A percentile compares a stretch with the other conserved stretches of the same genome.
phyloP scores from a whole-genome alignment of 768 basidiomycete species.

The Tulasnella sp. region DNA sequence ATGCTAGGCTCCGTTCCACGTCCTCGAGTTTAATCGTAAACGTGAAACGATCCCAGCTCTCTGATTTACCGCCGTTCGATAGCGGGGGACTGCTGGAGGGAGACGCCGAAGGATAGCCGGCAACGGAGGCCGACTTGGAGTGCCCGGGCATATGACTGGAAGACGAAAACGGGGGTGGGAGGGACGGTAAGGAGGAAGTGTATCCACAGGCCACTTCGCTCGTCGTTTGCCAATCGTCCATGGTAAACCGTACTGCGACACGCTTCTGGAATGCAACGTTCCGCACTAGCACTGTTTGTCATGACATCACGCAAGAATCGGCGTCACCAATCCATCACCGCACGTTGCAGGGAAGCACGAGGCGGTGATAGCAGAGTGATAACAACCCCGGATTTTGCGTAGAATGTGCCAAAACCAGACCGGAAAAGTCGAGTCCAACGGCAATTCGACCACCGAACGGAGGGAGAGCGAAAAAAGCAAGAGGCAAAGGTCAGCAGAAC shows the following conservation, averaged over 20 bases:
- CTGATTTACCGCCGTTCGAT: neutral
- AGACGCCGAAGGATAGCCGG: neutral
- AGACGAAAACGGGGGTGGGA: slow-evolving; percentile 20
- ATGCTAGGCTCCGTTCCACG: slow-evolving; percentile 48
- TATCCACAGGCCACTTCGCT: slow-evolving; percentile 79
- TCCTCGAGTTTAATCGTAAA: slow-evolving; percentile 67
- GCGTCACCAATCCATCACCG: no score
- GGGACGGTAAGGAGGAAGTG: slow-evolving; percentile 30
- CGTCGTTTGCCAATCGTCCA: slow-evolving; percentile 93
- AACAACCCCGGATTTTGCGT: no score
- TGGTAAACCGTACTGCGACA: slow-evolving; percentile 81
- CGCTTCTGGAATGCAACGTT: slow-evolving; percentile 83
- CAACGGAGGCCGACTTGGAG: neutral
- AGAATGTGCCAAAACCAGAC: no score
- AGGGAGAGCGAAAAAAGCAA: no score
- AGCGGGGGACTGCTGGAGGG: neutral
- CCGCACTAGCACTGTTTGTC: slow-evolving; percentile 50
- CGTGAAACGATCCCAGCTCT: slow-evolving; percentile 48
- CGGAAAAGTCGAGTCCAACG: no score
- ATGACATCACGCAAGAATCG: no score
- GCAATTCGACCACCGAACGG: no score
- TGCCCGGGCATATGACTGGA: slow-evolving; percentile 1
- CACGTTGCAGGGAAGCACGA: no score
- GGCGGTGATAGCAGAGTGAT: no score
- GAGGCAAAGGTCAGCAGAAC: no score